phyloP scores from a whole-genome alignment of 2,329 filamentous ascomycete genomes.

The Penicillium griseofulvum region DNA sequence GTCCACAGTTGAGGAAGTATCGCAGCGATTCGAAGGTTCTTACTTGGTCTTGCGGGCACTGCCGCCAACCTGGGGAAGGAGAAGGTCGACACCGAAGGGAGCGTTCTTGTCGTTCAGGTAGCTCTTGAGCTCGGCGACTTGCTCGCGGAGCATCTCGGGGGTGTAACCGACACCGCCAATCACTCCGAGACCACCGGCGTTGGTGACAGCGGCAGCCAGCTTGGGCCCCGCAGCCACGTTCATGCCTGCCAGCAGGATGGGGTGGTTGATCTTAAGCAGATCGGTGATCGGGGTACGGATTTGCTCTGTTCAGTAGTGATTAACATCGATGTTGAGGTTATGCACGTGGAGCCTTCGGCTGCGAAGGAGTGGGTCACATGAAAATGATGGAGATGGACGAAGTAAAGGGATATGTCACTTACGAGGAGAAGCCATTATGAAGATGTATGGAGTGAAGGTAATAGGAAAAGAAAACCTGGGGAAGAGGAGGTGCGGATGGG shows the following conservation, averaged over 20 bases:
- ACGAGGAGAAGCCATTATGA: slow-evolving; percentile 75
- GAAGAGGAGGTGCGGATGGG: slow-evolving; percentile 11
- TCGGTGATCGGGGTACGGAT: slow-evolving; percentile 91
- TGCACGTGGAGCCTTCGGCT: slow-evolving; percentile 3
- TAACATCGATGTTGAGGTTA: slow-evolving; percentile 11
- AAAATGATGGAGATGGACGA: slow-evolving; percentile 15
- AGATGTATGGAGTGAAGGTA: slow-evolving; percentile 6
- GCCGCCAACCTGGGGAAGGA: slow-evolving; percentile 92
- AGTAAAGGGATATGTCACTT: slow-evolving; percentile 43
- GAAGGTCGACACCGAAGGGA: slow-evolving; percentile 89
- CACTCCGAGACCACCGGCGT: slow-evolving; percentile 93
- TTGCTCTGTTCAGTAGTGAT: slow-evolving; percentile 59
- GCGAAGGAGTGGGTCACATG: slow-evolving; percentile 13
- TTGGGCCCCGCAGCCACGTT: slow-evolving; percentile 97
- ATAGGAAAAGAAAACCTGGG: slow-evolving; percentile 17
- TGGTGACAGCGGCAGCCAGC: slow-evolving; percentile 93
- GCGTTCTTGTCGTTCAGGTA: slow-evolving; percentile 86
- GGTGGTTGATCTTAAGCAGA: slow-evolving; percentile 97
- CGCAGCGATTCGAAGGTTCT: slow-evolving; percentile 18
- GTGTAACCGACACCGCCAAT: slow-evolving; percentile 91
- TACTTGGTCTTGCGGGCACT: slow-evolving; percentile 93
- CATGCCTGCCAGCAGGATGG: slow-evolving; percentile 94
- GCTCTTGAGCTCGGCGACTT: slow-evolving; percentile 90
- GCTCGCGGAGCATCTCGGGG: slow-evolving; percentile 92
- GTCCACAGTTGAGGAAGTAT: background rate